Base-by-base conservation (phyloP, 495 filamentous ascomycete species). In the Aspergillus hancockii region DNA sequence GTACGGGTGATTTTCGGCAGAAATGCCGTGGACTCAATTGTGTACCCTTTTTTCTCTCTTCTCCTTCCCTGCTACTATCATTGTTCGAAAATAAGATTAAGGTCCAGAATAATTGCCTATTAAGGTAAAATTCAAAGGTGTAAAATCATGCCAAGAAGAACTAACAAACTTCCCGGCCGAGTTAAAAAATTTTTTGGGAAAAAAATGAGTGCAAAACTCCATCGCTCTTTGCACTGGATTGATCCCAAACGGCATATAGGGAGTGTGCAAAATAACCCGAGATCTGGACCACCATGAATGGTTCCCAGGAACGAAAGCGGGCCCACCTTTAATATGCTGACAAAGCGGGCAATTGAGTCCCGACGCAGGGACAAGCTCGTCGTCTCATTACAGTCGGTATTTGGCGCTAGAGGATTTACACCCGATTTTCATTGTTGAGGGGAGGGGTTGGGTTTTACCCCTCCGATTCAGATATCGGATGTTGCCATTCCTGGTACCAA, bases 1-100 rank as follows among this genome's bases (percentile, higher is more conserved):
- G 43, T 23, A 47, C 43, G 43, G 43, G 19, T 22, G 43, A 47
- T 47, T 47, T 47, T 47, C 43, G 43, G 43, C 43, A 47, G 43
- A 47, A 47, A 23, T 47, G 43, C 43, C 43, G 40, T 43, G 40
- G 40, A 36, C 13, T 9, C 10, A 41, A 16, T 41, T 18, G 4
- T 12, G 38, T 41, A 41, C 21, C 16, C 21, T 19, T 34, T 30
- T 36, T 52, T 19, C 0, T 52, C 3, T 52, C 21, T 36, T 34
- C 5, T 54, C 38, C 5, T 30, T n/a, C 13, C 12, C 5, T 38
- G 10, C 14, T 14, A 41, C 12, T 28, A 41, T 41, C 2, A n/a
- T 41, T 6, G 38, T 6, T 41, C 14, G 38, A 41, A 18, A 41
- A 41, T 41, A 41, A 41, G 14, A 41, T 47, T 47, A 23, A 47